A percentile compares a stretch with the other conserved stretches of the same genome.
Evolutionary conservation across 768 basidiomycete species (phyloP).

Genomic region (Clitopilus passeckerianus): DNA sequence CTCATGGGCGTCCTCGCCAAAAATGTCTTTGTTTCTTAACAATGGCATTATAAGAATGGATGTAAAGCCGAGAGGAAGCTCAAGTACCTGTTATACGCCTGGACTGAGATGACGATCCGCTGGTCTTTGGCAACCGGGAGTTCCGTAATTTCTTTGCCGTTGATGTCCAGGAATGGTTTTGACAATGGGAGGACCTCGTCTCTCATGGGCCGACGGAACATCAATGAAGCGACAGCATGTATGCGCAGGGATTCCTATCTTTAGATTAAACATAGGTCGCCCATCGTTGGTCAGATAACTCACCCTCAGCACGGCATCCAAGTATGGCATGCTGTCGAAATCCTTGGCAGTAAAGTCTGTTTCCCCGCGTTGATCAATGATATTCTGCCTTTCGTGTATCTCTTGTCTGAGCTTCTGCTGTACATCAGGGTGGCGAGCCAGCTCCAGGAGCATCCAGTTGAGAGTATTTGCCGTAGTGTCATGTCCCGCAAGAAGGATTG

Average conservation of each 20-base stretch:
- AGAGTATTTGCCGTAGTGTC: constrained; percentile 59
- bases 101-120: constrained; percentile 46
- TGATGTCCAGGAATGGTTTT: constrained; percentile 39
- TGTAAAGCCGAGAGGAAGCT: neutral
- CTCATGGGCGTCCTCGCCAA: constrained; percentile 50
- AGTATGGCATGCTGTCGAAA: constrained; percentile 45
- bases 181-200: constrained; percentile 62
- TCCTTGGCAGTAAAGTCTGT: constrained; percentile 40
- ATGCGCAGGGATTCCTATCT: constrained; percentile 45
- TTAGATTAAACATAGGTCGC: neutral
- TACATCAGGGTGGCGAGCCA: constrained; percentile 50
- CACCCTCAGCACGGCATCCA: constrained; percentile 45
- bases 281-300: neutral
- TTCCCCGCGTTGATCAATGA: constrained; percentile 29
- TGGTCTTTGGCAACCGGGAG: constrained; percentile 46
- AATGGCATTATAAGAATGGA: neutral
- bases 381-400: constrained; percentile 31
- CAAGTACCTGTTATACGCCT: constrained; percentile 49
- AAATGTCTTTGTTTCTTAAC: constrained; percentile 42
- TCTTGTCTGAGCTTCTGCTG: constrained; percentile 63
- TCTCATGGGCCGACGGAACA: constrained; percentile 40
- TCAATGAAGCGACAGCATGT: constrained; percentile 46
- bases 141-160: constrained; percentile 36
- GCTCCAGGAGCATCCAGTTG: constrained; percentile 58
- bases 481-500: constrained; percentile 45